A percentile compares a stretch with the other conserved stretches of the same genome.
These are phyloP conservation scores for Leishmania gerbilli DNA, from an alignment of 208 protist genomes.

Conservation along the genomic window DNA sequence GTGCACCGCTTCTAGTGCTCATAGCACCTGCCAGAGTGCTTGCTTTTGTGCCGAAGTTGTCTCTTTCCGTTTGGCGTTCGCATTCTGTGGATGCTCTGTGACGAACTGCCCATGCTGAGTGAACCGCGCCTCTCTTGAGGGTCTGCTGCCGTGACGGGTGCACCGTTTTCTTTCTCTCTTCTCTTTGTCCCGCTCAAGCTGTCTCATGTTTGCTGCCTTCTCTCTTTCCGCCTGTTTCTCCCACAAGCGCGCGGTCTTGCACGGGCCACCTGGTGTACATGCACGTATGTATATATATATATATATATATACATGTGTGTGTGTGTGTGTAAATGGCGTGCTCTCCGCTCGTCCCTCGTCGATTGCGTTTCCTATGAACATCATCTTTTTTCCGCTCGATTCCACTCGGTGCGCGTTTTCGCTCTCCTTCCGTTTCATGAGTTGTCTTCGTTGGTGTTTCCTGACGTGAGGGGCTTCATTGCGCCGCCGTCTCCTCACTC, in stretches of 20 bases:
- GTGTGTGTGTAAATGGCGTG: not conserved
- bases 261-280: not conserved
- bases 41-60: slow-evolving; percentile 8
- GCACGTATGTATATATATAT: not conserved
- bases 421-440: not conserved
- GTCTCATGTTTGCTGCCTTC: not conserved
- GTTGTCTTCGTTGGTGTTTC: not conserved
- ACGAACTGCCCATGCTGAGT: not conserved
- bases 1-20: slow-evolving; percentile 10
- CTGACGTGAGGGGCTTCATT: not conserved
- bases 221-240: not conserved
- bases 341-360: not conserved
- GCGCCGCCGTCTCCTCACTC: not conserved
- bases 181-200: not conserved
- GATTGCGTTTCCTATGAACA: not conserved
- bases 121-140: not conserved
- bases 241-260: not conserved
- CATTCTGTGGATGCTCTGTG: not conserved
- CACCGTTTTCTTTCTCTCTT: not conserved
- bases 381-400: not conserved
- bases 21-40: not conserved
- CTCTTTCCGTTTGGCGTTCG: not conserved
- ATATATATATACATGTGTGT: not conserved
- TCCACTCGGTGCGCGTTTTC: not conserved
- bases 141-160: not conserved